phyloP scores from a whole-genome alignment of 2,329 filamentous ascomycete genomes.

The Penicillium sp. region DNA sequence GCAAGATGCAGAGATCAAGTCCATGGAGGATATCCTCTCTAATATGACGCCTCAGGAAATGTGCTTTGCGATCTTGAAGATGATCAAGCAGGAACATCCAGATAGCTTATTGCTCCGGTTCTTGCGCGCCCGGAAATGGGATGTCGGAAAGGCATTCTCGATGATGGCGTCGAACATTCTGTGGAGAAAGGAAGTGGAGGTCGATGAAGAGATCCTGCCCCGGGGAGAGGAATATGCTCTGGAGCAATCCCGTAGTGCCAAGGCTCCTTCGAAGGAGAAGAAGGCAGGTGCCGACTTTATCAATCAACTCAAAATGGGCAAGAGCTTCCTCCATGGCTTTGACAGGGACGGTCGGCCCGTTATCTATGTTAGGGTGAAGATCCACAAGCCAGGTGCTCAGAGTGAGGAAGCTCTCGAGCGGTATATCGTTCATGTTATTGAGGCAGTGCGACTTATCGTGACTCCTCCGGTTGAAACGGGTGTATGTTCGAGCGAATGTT shows the following conservation, averaged over 20 bases:
- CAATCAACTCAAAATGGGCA: constrained; percentile 18
- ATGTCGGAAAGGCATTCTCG: constrained; percentile 80
- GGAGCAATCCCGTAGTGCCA: constrained; percentile 51
- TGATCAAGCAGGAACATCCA: constrained; percentile 90
- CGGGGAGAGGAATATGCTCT: constrained; percentile 67
- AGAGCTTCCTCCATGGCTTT: constrained; percentile 19
- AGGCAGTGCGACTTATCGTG: constrained; percentile 77
- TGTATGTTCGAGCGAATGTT: constrained; percentile 52
- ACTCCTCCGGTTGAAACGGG: constrained; percentile 78
- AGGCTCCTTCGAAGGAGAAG: constrained; percentile 6
- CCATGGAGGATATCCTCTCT: constrained; percentile 49
- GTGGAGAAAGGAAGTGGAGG: constrained; percentile 80
- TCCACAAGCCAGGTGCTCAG: constrained; percentile 81
- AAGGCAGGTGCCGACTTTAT: constrained; percentile 17
- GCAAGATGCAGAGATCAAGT: constrained; percentile 15
- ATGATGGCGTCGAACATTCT: constrained; percentile 89
- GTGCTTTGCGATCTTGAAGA: constrained; percentile 75
- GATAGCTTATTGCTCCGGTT: constrained; percentile 78
- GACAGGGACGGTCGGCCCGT: constrained; percentile 63
- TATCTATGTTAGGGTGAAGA: constrained; percentile 72
- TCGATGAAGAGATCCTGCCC: constrained; percentile 79
- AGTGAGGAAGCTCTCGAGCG: constrained; percentile 75
- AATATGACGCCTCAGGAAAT: constrained; percentile 72
- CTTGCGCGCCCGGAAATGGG: constrained; percentile 81
- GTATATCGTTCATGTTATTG: constrained; percentile 87